A percentile compares a stretch with the other conserved stretches of the same genome.
These are phyloP conservation scores for Stachybotrys chartarum DNA, from an alignment of 2,329 filamentous ascomycete genomes.

Conservation along the genomic window DNA sequence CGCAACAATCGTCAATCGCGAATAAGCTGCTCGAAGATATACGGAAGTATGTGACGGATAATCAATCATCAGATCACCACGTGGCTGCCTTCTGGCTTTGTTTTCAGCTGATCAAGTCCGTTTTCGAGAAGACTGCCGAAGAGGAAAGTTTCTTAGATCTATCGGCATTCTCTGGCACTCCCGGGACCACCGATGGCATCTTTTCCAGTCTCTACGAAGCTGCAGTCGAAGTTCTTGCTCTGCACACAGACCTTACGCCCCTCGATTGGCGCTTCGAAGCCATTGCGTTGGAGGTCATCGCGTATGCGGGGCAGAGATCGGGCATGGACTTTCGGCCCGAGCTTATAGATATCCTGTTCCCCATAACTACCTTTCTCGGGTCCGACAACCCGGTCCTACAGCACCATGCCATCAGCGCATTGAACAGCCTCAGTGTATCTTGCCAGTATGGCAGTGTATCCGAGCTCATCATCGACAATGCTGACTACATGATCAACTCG, in stretches of 20 bases:
- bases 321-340: constrained; percentile 69
- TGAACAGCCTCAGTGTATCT: constrained; percentile 70
- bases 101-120: constrained; percentile 60
- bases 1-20: constrained; percentile 54
- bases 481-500: constrained; percentile 94
- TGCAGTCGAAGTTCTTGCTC: constrained; percentile 55
- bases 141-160: constrained; percentile 61
- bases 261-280: constrained; percentile 68
- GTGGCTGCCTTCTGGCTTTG: constrained; percentile 76
- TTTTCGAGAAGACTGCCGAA: constrained; percentile 41
- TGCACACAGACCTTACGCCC: constrained; percentile 39
- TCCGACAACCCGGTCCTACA: constrained; percentile 62
- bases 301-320: constrained; percentile 64
- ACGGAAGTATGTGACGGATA: constrained; percentile 48
- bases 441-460: constrained; percentile 71
- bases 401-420: constrained; percentile 71
- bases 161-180: constrained; percentile 27
- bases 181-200: constrained; percentile 36
- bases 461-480: constrained; percentile 79
- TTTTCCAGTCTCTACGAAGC: constrained; percentile 63
- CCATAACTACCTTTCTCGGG: constrained; percentile 80
- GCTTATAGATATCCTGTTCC: constrained; percentile 85
- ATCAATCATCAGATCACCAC: constrained; percentile 49
- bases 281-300: constrained; percentile 72
- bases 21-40: constrained; percentile 58